Evolutionary conservation across 306 rosid genomes (phyloP), one percentile per base, ranked within the genome.

Genomic region (Prunus mume): DNA sequence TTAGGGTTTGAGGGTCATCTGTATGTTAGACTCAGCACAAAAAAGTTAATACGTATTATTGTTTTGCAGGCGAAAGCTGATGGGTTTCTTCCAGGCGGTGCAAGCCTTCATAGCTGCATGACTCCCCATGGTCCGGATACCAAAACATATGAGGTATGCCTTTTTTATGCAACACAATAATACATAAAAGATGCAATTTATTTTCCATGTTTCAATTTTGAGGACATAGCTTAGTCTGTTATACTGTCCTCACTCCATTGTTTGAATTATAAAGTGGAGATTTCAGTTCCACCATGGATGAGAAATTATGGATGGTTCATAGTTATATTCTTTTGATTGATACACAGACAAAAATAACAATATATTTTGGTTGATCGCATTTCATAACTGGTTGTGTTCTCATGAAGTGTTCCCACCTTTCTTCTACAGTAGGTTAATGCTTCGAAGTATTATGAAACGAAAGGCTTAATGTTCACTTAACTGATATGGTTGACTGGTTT

Each of bases 121-220:
- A 89, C 95, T 71, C 98, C 97, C n/a, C 98, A 95, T 80, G 98
- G 98, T 72, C 98, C 98, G 12, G 97, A 95, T 77, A 95, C 98
- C 12, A 89, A 92, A 76, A 89, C 96, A 9, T 95, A 86, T 57
- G 98, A 94, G 98, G 98, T 92, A 87, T 68, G 52, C 30, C 28
- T 69, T 65, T 81, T 38, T 19, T 41, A 51, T 71, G 38, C 71
- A 72, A 75, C 67, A 47, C 7, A 78, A 60, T 11, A 14, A 57
- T 22, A 15, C 28, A 14, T 6, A 20, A 49, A 15, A 51, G 18
- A n/a, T 41, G 46, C 12, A 14, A 49, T 46, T 12, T 73, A 17
- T 73, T 3, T 6, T 25, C 25, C 18, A 25, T 8, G 2, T 62
- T 52, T 30, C 46, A 51, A 25, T 45, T 71, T 5, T 45, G 4